Conservation (phyloP, 2,329 filamentous ascomycete species). For the Sordariomycetes sp. region DNA sequence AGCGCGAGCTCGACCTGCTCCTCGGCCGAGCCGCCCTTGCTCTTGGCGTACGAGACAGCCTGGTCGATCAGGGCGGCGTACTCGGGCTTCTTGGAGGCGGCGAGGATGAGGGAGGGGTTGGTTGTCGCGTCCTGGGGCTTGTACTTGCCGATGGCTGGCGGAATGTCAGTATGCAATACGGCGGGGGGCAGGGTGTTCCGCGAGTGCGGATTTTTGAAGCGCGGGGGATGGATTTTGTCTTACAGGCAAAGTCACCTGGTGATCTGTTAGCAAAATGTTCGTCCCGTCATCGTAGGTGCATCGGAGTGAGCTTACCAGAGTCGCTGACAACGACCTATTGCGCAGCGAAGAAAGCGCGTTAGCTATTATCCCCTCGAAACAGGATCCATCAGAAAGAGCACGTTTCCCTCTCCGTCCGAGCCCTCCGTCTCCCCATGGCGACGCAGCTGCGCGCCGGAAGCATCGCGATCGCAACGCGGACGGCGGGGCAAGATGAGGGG, state of each 20-base stretch:
- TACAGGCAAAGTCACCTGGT: constrained; percentile 64
- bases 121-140: constrained; percentile 99
- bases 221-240: constrained; percentile 21
- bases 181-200: constrained; percentile 3
- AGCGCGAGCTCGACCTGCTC: constrained; percentile 80
- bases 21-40: constrained; percentile 53
- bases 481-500: constrained; percentile 3
- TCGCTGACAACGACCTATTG: constrained; percentile 84
- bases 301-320: constrained; percentile 55
- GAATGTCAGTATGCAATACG: constrained; percentile 8
- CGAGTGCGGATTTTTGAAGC: constrained; percentile 4
- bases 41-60: constrained; percentile 78
- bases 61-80: constrained; percentile 85
- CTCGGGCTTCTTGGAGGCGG: constrained; percentile 94
- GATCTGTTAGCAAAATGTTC: constrained; percentile 14
- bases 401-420: not conserved
- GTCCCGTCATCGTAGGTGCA: constrained; percentile 1
- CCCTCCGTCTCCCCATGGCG: not conserved
- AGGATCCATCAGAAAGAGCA: not conserved
- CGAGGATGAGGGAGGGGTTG: constrained; percentile 97
- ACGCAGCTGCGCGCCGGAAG: not conserved
- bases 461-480: constrained; percentile 2
- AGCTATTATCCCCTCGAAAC: not conserved
- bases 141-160: constrained; percentile 91
- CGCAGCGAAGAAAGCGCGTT: constrained; percentile 1